Base-by-base conservation (phyloP, 2,329 filamentous ascomycete genomes). In the Xylaria sp. region DNA sequence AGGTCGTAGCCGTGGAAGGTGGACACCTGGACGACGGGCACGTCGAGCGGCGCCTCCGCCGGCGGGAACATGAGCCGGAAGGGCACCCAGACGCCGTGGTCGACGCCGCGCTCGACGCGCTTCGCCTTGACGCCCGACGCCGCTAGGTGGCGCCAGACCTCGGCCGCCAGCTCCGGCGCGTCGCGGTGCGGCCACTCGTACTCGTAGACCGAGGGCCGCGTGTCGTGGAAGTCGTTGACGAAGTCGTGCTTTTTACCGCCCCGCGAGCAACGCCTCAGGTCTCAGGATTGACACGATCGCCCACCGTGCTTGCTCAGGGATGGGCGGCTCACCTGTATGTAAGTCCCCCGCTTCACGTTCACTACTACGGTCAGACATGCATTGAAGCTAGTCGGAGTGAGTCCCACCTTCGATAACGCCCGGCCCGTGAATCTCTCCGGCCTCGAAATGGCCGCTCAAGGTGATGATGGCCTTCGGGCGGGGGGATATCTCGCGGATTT, bases 221-320 rank as follows among this genome's bases (percentile, higher is more conserved):
- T 59, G 41, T 63, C 61, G 48, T 63, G 59, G 47, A 63, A 63
- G 45, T 63, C 61, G 44, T 60, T 63, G 47, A 63, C 61, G 19
- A 63, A 63, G 26, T 63, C 61, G 29, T 63, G 57, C 61, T 63
- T 34, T 46, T 17, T 20, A n/a, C n/a, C n/a, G n/a, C n/a, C n/a
- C n/a, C n/a, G n/a, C n/a, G n/a, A n/a, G n/a, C n/a, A n/a, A n/a
- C n/a, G n/a, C n/a, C n/a, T n/a, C n/a, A n/a, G n/a, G n/a, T n/a
- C 24, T 9, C 9, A 26, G 24, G 24, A 26, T 34, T 34, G 5
- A 34, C 5, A n/a, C n/a, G n/a, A n/a, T n/a, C n/a, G n/a, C n/a
- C n/a, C n/a, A n/a, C n/a, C n/a, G n/a, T n/a, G n/a, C n/a, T n/a
- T 34, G 11, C 29, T 34, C 29, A 13, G 11, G n/a, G n/a, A n/a